These are phyloP conservation scores for Hymenotorrendiella dingleyae DNA, from an alignment of 2,329 filamentous ascomycete genomes.

Conservation along the genomic window DNA sequence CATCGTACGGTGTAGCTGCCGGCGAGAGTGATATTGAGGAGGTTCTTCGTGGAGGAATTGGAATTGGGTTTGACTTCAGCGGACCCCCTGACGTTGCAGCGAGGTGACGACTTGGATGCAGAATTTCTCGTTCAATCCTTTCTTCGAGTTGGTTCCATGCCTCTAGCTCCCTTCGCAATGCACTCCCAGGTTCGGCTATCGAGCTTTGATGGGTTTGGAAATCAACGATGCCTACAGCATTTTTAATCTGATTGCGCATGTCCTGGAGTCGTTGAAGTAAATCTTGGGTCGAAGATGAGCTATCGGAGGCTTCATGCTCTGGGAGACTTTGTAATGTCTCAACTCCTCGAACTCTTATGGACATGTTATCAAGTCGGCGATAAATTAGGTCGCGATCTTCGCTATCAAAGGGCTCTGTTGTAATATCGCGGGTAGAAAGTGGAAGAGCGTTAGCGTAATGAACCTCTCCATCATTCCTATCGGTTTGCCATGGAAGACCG, in stretches of 20 bases:
- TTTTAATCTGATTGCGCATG: constrained; percentile 15
- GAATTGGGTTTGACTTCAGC: constrained; percentile 8
- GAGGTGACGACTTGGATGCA: constrained; percentile 14
- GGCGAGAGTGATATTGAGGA: constrained; percentile 8
- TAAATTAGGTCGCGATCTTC: constrained; percentile 12
- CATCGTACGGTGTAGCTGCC: constrained; percentile 3
- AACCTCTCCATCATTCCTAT: background rate
- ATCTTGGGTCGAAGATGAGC: constrained; percentile 4
- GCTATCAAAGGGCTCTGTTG: constrained; percentile 5
- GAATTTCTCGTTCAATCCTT: constrained; percentile 19
- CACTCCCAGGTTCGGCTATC: constrained; percentile 9
- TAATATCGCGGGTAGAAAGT: background rate
- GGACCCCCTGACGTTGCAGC: background rate
- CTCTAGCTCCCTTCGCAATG: constrained; percentile 17
- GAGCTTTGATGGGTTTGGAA: background rate
- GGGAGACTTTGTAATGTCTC: constrained; percentile 15
- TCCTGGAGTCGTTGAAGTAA: constrained; percentile 14
- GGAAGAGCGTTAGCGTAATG: constrained; percentile 7
- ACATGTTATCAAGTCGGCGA: constrained; percentile 19
- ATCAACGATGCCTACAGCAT: constrained; percentile 16
- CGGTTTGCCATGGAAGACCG: constrained; percentile 12
- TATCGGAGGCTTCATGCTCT: background rate
- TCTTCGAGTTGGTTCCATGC: constrained; percentile 19
- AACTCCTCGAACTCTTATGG: constrained; percentile 16
- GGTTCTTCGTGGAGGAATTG: constrained; percentile 5